Evolutionary conservation across 257 asterid species (phyloP).

Genomic region (Gentiana dahurica): DNA sequence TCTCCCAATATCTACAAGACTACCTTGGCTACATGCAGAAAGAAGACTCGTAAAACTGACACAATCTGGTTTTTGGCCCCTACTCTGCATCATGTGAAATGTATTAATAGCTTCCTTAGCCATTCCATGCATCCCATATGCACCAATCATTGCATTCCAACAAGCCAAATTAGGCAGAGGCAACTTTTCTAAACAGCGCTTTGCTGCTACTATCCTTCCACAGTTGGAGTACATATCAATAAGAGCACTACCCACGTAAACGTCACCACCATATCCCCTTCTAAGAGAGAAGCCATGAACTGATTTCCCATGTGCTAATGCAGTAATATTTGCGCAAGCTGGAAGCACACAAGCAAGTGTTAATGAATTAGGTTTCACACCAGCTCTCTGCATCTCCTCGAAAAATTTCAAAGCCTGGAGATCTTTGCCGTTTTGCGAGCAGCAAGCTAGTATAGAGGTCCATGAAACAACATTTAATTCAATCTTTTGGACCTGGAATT

Average conservation of each 20-base stretch:
- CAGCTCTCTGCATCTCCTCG: constrained; percentile 66
- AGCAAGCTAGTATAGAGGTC: constrained; percentile 83
- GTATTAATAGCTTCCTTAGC: constrained; percentile 51
- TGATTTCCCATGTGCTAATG: constrained; percentile 71
- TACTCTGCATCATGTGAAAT: constrained; percentile 43
- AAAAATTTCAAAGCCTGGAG: constrained; percentile 70
- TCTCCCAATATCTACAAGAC: constrained; percentile 56
- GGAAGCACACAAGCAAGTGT: constrained; percentile 88
- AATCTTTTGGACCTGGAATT: constrained; percentile 28
- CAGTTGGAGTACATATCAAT: constrained; percentile 90
- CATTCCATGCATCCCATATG: constrained; percentile 80
- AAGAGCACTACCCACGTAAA: constrained; percentile 73
- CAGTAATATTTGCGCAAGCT: constrained; percentile 85
- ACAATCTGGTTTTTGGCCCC: constrained; percentile 57
- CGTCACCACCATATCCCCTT: constrained; percentile 37
- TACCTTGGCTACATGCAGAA: constrained; percentile 78
- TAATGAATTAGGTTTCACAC: constrained; percentile 60
- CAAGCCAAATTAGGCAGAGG: constrained; percentile 56
- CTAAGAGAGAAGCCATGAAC: constrained; percentile 70
- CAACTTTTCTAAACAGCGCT: constrained; percentile 46
- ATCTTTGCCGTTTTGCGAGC: constrained; percentile 84
- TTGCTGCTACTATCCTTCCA: constrained; percentile 61
- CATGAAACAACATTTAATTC: constrained; percentile 84
- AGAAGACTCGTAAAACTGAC: constrained; percentile 77
- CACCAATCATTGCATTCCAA: constrained; percentile 85